Evolutionary conservation across 371 early-diverging fungal species (phyloP).

Genomic region (Chytridium lagenaria): DNA sequence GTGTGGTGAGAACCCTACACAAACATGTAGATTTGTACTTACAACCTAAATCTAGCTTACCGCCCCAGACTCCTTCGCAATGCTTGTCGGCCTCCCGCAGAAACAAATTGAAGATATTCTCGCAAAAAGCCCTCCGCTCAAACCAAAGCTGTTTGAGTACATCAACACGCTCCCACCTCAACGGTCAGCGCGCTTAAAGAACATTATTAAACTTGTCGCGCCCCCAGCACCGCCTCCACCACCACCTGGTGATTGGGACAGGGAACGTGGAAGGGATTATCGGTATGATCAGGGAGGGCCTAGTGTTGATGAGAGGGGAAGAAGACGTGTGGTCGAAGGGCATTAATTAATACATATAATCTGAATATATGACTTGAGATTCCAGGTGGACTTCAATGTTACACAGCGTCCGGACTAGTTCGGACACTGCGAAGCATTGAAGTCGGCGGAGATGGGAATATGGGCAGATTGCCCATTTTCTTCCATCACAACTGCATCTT

Average conservation of each 20-base stretch:
- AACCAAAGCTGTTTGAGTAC: constrained; percentile 43
- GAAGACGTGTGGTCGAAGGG: neutral
- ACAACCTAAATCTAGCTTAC: constrained; percentile 46
- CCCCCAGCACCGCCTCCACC: neutral
- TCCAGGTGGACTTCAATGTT: too few relatives aligned
- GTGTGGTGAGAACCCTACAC: constrained; percentile 48
- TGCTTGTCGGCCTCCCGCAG: constrained; percentile 64
- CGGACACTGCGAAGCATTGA: too few relatives aligned
- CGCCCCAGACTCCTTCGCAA: constrained; percentile 61
- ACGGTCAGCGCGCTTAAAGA: constrained; percentile 9
- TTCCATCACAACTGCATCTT: too few relatives aligned
- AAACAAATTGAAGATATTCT: constrained; percentile 67
- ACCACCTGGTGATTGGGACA: neutral
- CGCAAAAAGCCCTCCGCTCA: constrained; percentile 56
- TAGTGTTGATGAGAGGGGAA: neutral
- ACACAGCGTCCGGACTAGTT: too few relatives aligned
- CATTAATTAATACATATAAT: too few relatives aligned
- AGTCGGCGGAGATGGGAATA: too few relatives aligned
- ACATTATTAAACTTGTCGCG: constrained; percentile 2
- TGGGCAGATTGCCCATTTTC: too few relatives aligned
- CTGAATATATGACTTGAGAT: neutral
- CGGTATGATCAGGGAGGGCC: neutral
- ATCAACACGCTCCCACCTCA: constrained; percentile 28
- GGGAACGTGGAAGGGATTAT: neutral
- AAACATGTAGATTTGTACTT: neutral